Conservation (phyloP, 2,329 filamentous ascomycete genomes). For the Hawksworthiomyces lignivorus region DNA sequence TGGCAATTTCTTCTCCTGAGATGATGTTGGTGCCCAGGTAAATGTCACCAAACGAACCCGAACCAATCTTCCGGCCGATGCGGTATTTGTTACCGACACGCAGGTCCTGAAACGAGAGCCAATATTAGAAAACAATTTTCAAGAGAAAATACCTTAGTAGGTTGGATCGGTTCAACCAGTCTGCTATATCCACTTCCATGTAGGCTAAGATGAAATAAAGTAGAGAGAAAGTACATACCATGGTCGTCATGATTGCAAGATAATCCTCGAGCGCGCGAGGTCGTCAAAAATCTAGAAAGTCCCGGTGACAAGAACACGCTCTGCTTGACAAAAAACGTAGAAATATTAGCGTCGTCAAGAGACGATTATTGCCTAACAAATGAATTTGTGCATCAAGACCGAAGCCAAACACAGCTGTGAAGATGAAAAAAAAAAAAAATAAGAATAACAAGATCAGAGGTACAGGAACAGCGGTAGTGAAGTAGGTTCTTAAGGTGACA, state of each 20-base stretch:
- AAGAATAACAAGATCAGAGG: background rate
- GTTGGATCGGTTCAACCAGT: too few species aligned
- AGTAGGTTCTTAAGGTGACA: background rate
- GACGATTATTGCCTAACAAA: too few species aligned
- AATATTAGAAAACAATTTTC: background rate
- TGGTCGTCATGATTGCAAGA: conserved; percentile 40
- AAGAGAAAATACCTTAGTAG: background rate
- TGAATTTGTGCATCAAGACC: too few species aligned
- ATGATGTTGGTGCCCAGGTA: conserved; percentile 99
- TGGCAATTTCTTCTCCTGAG: conserved; percentile 97
- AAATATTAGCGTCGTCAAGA: too few species aligned
- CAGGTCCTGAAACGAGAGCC: conserved; percentile 61
- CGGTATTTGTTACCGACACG: conserved; percentile 99
- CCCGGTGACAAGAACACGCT: background rate
- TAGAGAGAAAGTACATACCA: conserved; percentile 31
- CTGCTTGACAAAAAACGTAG: too few species aligned
- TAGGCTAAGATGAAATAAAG: background rate
- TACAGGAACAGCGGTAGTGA: background rate
- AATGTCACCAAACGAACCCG: conserved; percentile 95
- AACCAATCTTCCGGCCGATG: conserved; percentile 98
- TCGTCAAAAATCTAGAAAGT: conserved; percentile 1
- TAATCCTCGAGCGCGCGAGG: conserved; percentile 14
- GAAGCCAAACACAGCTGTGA: too few species aligned
- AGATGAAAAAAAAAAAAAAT: too few species aligned
- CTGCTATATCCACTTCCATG: too few species aligned